Evolutionary conservation across 1,284 basidiomycete genomes (phyloP).

Genomic region (Mrakiaceae sp.): DNA sequence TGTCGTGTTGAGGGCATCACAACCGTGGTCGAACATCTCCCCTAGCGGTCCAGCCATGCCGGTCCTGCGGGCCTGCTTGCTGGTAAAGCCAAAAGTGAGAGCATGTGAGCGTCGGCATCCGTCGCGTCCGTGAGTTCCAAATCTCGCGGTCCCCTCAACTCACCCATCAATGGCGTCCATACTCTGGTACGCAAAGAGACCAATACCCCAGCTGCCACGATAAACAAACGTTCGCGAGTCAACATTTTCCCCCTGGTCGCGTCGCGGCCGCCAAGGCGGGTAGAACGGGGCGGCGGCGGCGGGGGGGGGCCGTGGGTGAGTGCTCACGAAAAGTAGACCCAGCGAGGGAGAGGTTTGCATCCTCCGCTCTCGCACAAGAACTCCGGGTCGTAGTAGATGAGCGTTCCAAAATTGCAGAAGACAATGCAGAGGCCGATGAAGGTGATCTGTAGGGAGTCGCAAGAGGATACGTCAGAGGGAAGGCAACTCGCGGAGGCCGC

Average conservation of each 20-base stretch:
- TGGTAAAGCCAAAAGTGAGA: constrained; percentile 28
- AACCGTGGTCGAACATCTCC: constrained; percentile 94
- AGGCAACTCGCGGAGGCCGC: not conserved
- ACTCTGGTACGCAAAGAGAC: constrained; percentile 86
- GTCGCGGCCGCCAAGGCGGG: no score
- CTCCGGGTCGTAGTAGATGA: constrained; percentile 68
- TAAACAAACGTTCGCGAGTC: constrained; percentile 1
- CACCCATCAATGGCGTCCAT: constrained; percentile 80
- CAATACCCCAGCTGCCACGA: constrained; percentile 61
- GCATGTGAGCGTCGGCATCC: not conserved
- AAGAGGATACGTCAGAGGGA: not conserved
- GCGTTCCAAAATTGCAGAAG: constrained; percentile 67
- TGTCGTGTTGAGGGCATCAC: constrained; percentile 86
- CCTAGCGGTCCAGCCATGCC: constrained; percentile 94
- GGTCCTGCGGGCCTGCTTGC: constrained; percentile 87
- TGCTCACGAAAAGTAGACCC: constrained; percentile 74
- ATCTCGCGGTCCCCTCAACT: constrained; percentile 25
- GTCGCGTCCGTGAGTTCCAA: not conserved
- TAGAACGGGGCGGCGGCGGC: not conserved
- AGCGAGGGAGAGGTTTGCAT: constrained; percentile 53
- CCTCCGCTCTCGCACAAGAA: constrained; percentile 58
- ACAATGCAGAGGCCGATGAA: constrained; percentile 72
- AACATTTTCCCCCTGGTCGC: no score
- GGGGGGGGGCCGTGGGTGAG: not conserved
- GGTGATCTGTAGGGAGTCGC: constrained; percentile 49